Base-by-base conservation (phyloP, 192 early-diverging fungal genomes). In the Phycomyces blakesleeanus region DNA sequence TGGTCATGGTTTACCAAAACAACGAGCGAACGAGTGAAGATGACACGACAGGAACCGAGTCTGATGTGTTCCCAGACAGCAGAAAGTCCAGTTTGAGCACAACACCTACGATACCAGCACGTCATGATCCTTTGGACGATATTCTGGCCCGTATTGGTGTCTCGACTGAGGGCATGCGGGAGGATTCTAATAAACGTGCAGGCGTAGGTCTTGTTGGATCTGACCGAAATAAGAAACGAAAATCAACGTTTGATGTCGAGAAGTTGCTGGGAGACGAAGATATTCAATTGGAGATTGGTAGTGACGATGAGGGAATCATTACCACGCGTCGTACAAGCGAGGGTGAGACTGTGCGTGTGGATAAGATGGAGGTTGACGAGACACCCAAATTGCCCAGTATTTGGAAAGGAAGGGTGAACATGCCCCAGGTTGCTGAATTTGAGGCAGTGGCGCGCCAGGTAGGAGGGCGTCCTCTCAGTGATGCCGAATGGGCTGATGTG, bases 361-460 rank as follows among this genome's bases (percentile, higher is more conserved):
- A 55, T 0, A 20, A 26, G 0, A 25, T 15, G 1, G 57, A 50
- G n/a, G 16, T 5, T 25, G 47, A 42, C 16, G 42, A 68, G 40
- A 10, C 22, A 38, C 37, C 61, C 0, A 64, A 59, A 49, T 29
- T 60, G 39, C 49, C 51, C 18, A 27, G 47, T 16, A 69, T 89
- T 22, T 92, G 90, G 90, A 62, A 72, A 18, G 90, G 90, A 5
- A 64, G 67, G 2, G 58, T 89, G 15, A 72, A 75, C 16, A 90
- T 90, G 89, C 82, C 76, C 0, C 77, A 84, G 22, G 87, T 91
- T 14, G 81, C 80, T 1, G 76, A 74, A 51, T 86, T 92, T 56
- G 65, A 63, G 8, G 82, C 82, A 0, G 34, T 57, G 2, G 85
- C 85, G 5, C 44, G 62, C n/a, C 89, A 89, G 69, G 72, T 90